Evolutionary conservation across 345 rosid species (phyloP), one percentile per base, ranked within the genome.

Genomic region (Eucalyptus shirleyi): DNA sequence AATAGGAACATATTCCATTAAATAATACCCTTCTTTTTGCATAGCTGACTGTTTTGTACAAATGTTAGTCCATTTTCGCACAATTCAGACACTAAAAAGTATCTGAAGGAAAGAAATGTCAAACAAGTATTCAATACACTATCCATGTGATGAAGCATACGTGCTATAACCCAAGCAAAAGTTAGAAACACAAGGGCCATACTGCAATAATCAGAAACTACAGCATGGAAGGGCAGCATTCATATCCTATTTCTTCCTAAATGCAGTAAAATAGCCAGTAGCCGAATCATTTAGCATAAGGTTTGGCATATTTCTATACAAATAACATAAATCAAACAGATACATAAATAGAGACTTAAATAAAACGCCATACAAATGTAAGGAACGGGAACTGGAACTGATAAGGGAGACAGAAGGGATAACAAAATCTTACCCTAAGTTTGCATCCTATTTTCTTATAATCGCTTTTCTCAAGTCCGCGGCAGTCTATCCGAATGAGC

Each of bases 371-470:
- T 19, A 72, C 12, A 72, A 72, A 34, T 37, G 45, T 37, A 72
- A 72, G 45, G 8, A 10, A 72, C 45, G 1, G 82, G 40, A 32
- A 67, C 80, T 32, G 42, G 83, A 72, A 72, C 45, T 72, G 83
- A 69, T 69, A 19, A 37, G 83, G 45, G 45, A 37, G 28, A 72
- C 28, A n/a, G 6, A 65, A 65, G 77, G 45, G 55, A 56, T 77
- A 45, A 49, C 42, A 18, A 72, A 67, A 88, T 56, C 91, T 93
- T 93, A 97, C 99, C 93, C 98, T 94, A 19, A 98, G 96, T 92
- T 96, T 98, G 95, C 95, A 94, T 89, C 99, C 99, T 87, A 98
- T 96, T 93, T 97, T 98, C 95, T 93, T 97, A 95, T 94, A 96
- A 91, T 98, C 99, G 65, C 95, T 97, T 92, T 83, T 96, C 92